A percentile compares a stretch with the other conserved stretches of the same genome.
phyloP scores from a whole-genome alignment of 306 rosid species.

The Trifolium repens region DNA sequence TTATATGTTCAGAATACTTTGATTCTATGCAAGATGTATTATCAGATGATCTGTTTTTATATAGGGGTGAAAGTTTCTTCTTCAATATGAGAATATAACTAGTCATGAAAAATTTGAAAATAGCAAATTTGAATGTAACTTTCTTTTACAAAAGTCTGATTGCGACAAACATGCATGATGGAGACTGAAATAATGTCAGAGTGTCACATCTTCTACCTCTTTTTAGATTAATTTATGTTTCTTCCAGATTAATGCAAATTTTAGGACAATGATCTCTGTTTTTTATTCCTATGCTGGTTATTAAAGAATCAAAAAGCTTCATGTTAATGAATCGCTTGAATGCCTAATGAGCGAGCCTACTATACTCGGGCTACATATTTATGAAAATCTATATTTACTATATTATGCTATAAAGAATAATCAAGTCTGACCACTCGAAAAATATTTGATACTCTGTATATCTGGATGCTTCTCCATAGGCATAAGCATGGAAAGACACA shows the following conservation, averaged over 20 bases:
- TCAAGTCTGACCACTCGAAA: slow-evolving; percentile 7
- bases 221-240: slow-evolving; percentile 11
- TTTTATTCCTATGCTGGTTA: neutral
- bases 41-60: slow-evolving; percentile 10
- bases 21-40: neutral
- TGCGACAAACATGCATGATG: slow-evolving; percentile 23
- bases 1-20: slow-evolving; percentile 14
- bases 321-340: slow-evolving; percentile 3
- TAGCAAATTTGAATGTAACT: slow-evolving; percentile 12
- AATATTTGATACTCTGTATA: slow-evolving; percentile 8
- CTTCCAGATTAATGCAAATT: slow-evolving; percentile 9
- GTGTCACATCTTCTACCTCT: slow-evolving; percentile 7
- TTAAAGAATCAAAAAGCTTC: neutral
- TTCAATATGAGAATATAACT: slow-evolving; percentile 15
- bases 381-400: neutral
- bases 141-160: slow-evolving; percentile 11
- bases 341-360: slow-evolving; percentile 12
- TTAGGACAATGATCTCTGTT: slow-evolving; percentile 10
- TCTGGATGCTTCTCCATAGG: slow-evolving; percentile 12
- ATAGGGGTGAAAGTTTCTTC: slow-evolving; percentile 7
- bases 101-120: slow-evolving; percentile 11
- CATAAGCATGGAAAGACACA: neutral
- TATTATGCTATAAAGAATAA: neutral
- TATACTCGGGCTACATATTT: slow-evolving; percentile 28
- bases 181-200: slow-evolving; percentile 6